Conservation (phyloP, 768 basidiomycete species). For the Albatrellus ellisii region DNA sequence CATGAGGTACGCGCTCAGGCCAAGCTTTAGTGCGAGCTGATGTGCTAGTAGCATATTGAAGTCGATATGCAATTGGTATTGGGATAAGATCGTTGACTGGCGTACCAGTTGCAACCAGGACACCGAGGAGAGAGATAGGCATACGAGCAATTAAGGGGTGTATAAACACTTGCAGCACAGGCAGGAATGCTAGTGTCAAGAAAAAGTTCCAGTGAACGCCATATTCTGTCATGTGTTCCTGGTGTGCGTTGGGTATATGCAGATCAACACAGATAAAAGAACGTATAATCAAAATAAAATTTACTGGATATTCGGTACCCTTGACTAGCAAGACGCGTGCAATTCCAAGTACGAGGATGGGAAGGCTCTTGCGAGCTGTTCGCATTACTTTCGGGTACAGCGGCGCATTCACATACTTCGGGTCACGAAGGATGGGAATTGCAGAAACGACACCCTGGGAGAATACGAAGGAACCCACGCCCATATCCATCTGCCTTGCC, state of each 20-base stretch:
- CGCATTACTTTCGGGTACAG: conserved; percentile 35
- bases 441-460: conserved; percentile 91
- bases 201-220: conserved; percentile 99
- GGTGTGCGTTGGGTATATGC: conserved; percentile 1
- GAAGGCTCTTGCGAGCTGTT: conserved; percentile 44
- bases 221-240: conserved; percentile 96
- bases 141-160: conserved; percentile 49
- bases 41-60: conserved; percentile 38
- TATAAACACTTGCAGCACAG: conserved; percentile 53
- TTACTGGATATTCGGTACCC: conserved; percentile 85
- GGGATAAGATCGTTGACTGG: too few relatives aligned
- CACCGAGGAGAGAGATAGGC: conserved; percentile 49
- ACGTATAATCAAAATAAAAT: conserved; percentile 13
- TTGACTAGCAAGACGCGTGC: conserved; percentile 79
- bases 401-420: conserved; percentile 35
- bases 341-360: conserved; percentile 61
- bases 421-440: conserved; percentile 59
- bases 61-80: not conserved
- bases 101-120: conserved; percentile 47
- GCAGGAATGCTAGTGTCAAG: conserved; percentile 77
- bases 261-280: not conserved
- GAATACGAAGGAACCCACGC: conserved; percentile 96
- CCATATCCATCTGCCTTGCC: conserved; percentile 78
- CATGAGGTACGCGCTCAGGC: conserved; percentile 54
- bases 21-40: conserved; percentile 47